Conservation (phyloP, 805 yeast genomes). For the Yueomyces sinensis region DNA sequence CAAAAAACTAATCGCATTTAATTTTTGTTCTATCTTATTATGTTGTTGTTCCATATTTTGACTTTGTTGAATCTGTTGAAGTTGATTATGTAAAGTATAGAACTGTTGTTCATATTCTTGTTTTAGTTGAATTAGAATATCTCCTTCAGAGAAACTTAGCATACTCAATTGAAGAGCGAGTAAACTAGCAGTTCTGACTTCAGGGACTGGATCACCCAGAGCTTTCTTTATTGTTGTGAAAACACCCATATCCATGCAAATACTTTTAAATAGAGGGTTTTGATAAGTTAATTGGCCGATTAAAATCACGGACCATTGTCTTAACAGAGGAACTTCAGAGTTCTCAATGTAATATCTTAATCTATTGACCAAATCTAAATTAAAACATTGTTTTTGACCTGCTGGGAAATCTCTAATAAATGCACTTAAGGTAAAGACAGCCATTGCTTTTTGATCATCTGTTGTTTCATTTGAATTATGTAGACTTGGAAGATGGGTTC, state of each 20-base stretch:
- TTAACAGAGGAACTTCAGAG: slow-evolving; percentile 69
- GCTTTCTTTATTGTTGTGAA: slow-evolving; percentile 38
- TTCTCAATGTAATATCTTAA: slow-evolving; percentile 51
- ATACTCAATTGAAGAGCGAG: slow-evolving; percentile 59
- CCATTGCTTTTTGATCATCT: slow-evolving; percentile 88
- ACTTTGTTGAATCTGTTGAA: slow-evolving; percentile 17
- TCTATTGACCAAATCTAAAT: slow-evolving; percentile 56
- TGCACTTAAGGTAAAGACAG: slow-evolving; percentile 78
- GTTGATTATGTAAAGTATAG: slow-evolving; percentile 21
- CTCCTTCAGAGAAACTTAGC: slow-evolving; percentile 32
- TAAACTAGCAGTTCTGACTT: slow-evolving; percentile 77
- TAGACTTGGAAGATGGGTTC: neutral
- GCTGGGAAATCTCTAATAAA: slow-evolving; percentile 68
- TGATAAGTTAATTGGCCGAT: slow-evolving; percentile 65
- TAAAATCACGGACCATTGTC: slow-evolving; percentile 86
- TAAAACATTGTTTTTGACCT: slow-evolving; percentile 72
- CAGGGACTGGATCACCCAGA: slow-evolving; percentile 85
- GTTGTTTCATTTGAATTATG: slow-evolving; percentile 26
- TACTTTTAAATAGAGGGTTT: slow-evolving; percentile 62
- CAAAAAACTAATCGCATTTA: slow-evolving; percentile 18
- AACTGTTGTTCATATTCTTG: slow-evolving; percentile 22
- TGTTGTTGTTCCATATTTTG: slow-evolving; percentile 16
- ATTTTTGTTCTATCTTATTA: slow-evolving; percentile 21
- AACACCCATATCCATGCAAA: slow-evolving; percentile 52
- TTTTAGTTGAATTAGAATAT: slow-evolving; percentile 18